Evolutionary conservation across 129 eudicot species (phyloP).

Genomic region (Apium graveolens): DNA sequence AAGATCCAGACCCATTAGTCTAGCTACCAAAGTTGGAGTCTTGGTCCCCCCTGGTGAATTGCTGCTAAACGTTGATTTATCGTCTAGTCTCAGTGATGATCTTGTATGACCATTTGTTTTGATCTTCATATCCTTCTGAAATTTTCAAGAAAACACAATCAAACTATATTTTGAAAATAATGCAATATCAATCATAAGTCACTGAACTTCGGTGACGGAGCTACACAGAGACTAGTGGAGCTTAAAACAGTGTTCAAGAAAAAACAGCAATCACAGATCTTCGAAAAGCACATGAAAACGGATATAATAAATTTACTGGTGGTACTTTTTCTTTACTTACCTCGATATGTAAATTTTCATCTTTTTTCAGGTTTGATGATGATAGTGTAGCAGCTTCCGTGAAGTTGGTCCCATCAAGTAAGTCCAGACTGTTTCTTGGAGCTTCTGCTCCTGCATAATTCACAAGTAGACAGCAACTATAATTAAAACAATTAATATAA

Average conservation of each 20-base stretch:
- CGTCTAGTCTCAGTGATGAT: not conserved
- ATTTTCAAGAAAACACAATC: not conserved
- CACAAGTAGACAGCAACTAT: not conserved
- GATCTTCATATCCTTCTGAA: slow-evolving; percentile 21
- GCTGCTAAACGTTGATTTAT: slow-evolving; percentile 7
- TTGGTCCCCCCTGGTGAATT: slow-evolving; percentile 24
- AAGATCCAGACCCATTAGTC: slow-evolving; percentile 52
- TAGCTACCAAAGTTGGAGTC: slow-evolving; percentile 46
- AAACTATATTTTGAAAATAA: not conserved
- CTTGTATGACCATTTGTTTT: slow-evolving; percentile 22
- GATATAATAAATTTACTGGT: not conserved
- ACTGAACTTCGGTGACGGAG: too few relatives aligned
- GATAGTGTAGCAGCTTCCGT: slow-evolving; percentile 1
- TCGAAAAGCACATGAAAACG: not conserved
- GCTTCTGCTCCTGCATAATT: slow-evolving; percentile 37
- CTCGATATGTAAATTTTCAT: slow-evolving; percentile 20
- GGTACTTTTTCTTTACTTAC: not conserved
- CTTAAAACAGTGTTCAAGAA: too few relatives aligned
- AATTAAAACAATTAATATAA: not conserved
- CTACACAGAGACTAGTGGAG: too few relatives aligned
- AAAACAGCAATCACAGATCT: not conserved
- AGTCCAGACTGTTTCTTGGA: slow-evolving; percentile 53
- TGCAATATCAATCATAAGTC: too few relatives aligned
- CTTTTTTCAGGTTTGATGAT: slow-evolving; percentile 15
- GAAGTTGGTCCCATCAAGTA: slow-evolving; percentile 10